Evolutionary conservation across 352 stramenopile genomes (phyloP), one percentile per base, ranked within the genome.

Genomic region (Sclerospora graminicola): DNA sequence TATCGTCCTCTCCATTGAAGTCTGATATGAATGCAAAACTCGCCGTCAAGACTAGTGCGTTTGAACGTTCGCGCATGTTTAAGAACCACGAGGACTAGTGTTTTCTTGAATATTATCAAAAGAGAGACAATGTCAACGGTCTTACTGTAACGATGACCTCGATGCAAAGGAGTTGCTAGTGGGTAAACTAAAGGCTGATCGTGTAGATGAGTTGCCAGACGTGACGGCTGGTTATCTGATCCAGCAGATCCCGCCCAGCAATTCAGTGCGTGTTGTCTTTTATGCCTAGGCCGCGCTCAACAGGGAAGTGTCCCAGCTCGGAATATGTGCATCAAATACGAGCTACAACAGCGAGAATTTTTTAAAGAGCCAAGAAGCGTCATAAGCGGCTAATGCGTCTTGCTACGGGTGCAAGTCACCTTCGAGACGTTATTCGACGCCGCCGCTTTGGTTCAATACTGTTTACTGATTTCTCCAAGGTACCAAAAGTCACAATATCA

Each of bases 361-460:
- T 33, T 15, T 41, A n/a, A n/a, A n/a, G 30, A n/a, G 56, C 47
- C 4, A 65, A 65, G 33, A 61, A 65, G 28, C 51, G 51, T 16
- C 49, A 66, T 31, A 61, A 59, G 16, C 56, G 66, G 7, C 44
- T 77, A 35, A 59, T 71, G 63, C 46, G 49, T 7, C 45, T 79
- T 31, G 67, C 67, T 24, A 53, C 48, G 2, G 63, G 60, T 45
- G 55, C 54, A 0, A 61, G 54, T 11, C 53, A 61, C 1, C 42
- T 86, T 4, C 59, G 66, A 4, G 58, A 64, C 5, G 44, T 86
- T 8, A 60, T 88, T 10, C 69, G 68, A 1, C 60, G 76, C 13
- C 69, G 68, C 0, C 69, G 76, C 5, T 67, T 88, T 21, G 72
- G 69, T n/a, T n/a, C n/a, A n/a, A n/a, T n/a, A n/a, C n/a, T n/a